phyloP scores from a whole-genome alignment of 495 filamentous ascomycete genomes.

The Aspergillus ostianus region DNA sequence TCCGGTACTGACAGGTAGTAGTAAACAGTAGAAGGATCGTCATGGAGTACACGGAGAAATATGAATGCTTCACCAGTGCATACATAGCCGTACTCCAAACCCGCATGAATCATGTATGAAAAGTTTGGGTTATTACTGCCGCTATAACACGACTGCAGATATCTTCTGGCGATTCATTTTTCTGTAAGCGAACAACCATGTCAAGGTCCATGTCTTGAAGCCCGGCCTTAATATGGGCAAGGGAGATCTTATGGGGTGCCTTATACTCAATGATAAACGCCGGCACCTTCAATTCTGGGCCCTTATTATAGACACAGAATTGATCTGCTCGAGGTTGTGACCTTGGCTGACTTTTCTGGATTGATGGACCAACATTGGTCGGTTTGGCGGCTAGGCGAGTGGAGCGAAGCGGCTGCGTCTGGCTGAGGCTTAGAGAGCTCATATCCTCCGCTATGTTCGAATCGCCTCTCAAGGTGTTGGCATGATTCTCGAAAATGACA shows the following conservation, averaged over 20 bases:
- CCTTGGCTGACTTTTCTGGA: slow-evolving; percentile 2
- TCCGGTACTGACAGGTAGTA: slow-evolving; percentile 40
- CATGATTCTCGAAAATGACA: slow-evolving; percentile 27
- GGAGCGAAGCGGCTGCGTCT: slow-evolving; percentile 10
- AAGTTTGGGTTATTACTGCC: slow-evolving; percentile 44
- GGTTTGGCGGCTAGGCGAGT: slow-evolving; percentile 5
- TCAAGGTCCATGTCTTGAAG: slow-evolving; percentile 26
- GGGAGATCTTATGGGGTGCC: slow-evolving; percentile 41
- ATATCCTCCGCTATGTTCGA: slow-evolving; percentile 6
- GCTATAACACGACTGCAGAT: slow-evolving; percentile 16
- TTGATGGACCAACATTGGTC: background rate
- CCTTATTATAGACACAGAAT: slow-evolving; percentile 41
- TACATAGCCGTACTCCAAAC: slow-evolving; percentile 41
- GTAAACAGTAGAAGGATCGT: slow-evolving; percentile 34
- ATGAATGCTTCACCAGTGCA: slow-evolving; percentile 36
- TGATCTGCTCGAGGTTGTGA: slow-evolving; percentile 31
- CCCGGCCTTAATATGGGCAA: slow-evolving; percentile 20
- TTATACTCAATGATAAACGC: slow-evolving; percentile 42
- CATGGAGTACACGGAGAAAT: slow-evolving; percentile 22
- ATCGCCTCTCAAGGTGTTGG: slow-evolving; percentile 26
- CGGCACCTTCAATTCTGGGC: slow-evolving; percentile 25
- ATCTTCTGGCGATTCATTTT: slow-evolving; percentile 13
- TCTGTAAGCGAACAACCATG: slow-evolving; percentile 10
- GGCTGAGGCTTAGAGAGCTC: slow-evolving; percentile 7
- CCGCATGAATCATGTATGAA: slow-evolving; percentile 42